Conservation (phyloP, 2,329 filamentous ascomycete species). For the Beauveria australis region DNA sequence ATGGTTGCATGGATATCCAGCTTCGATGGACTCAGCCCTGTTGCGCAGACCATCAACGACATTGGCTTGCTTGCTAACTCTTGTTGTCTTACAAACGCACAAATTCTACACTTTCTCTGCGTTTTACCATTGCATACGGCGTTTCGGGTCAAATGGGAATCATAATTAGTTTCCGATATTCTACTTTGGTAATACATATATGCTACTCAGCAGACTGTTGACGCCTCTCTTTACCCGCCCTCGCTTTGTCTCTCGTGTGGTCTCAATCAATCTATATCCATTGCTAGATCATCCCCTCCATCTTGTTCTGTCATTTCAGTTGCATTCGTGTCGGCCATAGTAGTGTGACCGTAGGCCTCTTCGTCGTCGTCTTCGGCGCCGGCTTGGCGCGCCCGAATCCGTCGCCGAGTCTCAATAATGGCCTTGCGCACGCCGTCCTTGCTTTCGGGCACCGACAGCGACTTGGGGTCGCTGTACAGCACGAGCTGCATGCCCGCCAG, state of each 20-base stretch:
- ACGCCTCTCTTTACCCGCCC: neutral
- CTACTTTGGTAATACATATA: neutral
- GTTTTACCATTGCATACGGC: constrained; percentile 5
- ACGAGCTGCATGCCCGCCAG: constrained; percentile 65
- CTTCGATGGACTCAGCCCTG: neutral
- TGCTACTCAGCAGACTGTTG: neutral
- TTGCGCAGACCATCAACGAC: neutral
- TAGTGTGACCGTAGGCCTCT: constrained; percentile 12
- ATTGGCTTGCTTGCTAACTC: neutral
- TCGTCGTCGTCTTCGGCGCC: constrained; percentile 26
- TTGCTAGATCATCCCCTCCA: constrained; percentile 49
- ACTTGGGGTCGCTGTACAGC: constrained; percentile 72
- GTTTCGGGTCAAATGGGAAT: neutral
- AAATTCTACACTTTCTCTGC: neutral
- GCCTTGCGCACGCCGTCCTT: constrained; percentile 73
- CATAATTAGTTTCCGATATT: neutral
- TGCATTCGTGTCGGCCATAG: neutral
- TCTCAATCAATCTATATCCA: constrained; percentile 51
- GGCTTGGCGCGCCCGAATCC: constrained; percentile 51
- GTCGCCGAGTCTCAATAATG: constrained; percentile 68
- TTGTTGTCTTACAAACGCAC: neutral
- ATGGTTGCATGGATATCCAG: neutral
- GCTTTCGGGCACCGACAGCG: constrained; percentile 65
- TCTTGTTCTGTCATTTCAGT: constrained; percentile 11
- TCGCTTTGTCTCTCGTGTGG: neutral